Percentiles rank a stretch among this genome's conserved stretches.
Conservation (phyloP, 257 asterid species). For the Forsythia suspensa region DNA sequence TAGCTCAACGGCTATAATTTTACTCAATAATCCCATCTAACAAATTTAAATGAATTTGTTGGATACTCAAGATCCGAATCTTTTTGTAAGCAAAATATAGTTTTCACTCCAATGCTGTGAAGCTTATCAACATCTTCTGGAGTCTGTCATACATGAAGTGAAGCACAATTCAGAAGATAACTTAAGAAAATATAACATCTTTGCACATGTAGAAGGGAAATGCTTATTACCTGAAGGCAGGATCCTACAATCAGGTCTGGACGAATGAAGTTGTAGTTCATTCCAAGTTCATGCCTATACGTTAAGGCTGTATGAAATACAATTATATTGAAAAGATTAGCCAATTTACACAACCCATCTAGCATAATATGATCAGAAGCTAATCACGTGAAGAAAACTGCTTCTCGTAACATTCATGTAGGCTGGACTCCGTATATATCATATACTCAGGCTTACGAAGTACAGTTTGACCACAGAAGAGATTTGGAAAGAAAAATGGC, state of each 20-base stretch:
- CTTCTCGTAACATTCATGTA: not conserved
- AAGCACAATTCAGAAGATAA: slow-evolving; percentile 10
- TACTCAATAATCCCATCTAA: slow-evolving; percentile 1
- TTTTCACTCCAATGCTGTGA: slow-evolving; percentile 82
- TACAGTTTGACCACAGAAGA: not conserved
- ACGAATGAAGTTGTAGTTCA: slow-evolving; percentile 86
- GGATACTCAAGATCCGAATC: slow-evolving; percentile 99
- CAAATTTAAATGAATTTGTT: slow-evolving; percentile 12
- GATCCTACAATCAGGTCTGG: slow-evolving; percentile 97
- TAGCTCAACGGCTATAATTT: not conserved
- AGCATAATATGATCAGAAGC: not conserved
- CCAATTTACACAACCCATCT: slow-evolving; percentile 9
- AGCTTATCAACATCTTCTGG: slow-evolving; percentile 96
- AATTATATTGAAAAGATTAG: slow-evolving; percentile 7
- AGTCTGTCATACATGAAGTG: slow-evolving; percentile 49
- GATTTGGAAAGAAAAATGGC: not conserved
- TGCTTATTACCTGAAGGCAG: slow-evolving; percentile 73
- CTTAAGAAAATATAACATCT: not conserved
- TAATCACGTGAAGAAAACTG: not conserved
- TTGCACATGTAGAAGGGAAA: slow-evolving; percentile 5
- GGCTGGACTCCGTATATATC: not conserved
- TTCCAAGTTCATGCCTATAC: slow-evolving; percentile 91
- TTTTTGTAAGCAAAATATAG: slow-evolving; percentile 86
- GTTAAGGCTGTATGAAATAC: slow-evolving; percentile 58
- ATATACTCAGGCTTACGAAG: not conserved